Percentiles rank a stretch among this genome's conserved stretches.
Evolutionary conservation across 345 rosid genomes (phyloP).

Genomic region (Citropsis articulata): DNA sequence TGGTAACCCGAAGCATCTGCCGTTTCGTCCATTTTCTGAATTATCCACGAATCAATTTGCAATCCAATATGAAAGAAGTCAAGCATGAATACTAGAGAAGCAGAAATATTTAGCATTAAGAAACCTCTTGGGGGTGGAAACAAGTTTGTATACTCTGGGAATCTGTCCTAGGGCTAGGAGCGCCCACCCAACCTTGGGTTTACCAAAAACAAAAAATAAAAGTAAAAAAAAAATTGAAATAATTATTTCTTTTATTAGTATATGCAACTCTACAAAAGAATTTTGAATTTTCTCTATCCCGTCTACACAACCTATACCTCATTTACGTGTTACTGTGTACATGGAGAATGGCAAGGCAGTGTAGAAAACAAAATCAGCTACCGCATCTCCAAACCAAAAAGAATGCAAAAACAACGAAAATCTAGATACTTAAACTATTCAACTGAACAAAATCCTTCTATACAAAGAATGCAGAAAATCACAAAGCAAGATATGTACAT

Average conservation of each 20-base stretch:
- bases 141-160: not conserved
- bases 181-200: too few species aligned
- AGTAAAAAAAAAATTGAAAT: too few species aligned
- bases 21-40: conserved; percentile 12
- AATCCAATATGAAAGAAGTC: conserved; percentile 21
- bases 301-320: not conserved
- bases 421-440: conserved; percentile 11
- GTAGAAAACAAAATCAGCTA: not conserved
- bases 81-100: conserved; percentile 13
- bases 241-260: not conserved
- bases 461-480: not conserved
- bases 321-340: not conserved
- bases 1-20: too few species aligned
- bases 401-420: not conserved
- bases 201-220: not conserved
- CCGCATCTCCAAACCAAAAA: not conserved
- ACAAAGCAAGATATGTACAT: conserved; percentile 1
- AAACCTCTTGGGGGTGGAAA: conserved; percentile 17
- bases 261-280: conserved; percentile 3
- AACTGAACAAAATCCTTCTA: conserved; percentile 20
- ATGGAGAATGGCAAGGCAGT: not conserved
- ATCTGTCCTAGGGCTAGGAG: conserved; percentile 14
- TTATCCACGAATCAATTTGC: conserved; percentile 16
- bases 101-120: not conserved
- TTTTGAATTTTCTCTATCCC: not conserved